Conservation (phyloP, 352 stramenopile genomes). For the Phytophthora pisi region DNA sequence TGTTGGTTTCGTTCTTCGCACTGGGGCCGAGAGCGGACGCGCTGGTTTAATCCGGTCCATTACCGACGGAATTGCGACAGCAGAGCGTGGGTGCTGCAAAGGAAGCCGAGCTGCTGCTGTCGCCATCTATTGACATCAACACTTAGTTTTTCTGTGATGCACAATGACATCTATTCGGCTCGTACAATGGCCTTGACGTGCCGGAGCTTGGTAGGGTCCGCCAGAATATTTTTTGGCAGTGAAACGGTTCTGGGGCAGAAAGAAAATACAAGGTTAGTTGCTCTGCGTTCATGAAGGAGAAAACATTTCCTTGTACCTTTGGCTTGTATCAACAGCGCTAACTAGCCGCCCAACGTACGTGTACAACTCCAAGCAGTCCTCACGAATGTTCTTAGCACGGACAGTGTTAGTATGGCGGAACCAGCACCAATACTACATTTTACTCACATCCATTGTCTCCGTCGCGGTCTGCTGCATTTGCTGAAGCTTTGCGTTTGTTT, state of each 20-base stretch:
- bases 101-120: slow-evolving; percentile 37
- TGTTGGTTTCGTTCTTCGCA: slow-evolving; percentile 55
- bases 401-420: not conserved
- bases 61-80: slow-evolving; percentile 2
- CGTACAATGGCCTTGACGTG: slow-evolving; percentile 76
- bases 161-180: not conserved
- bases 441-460: slow-evolving; percentile 54
- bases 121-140: slow-evolving; percentile 43
- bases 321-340: slow-evolving; percentile 30
- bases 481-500: slow-evolving; percentile 41
- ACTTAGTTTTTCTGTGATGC: not conserved
- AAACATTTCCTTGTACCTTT: slow-evolving; percentile 15
- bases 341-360: slow-evolving; percentile 58
- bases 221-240: slow-evolving; percentile 79
- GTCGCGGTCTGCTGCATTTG: slow-evolving; percentile 43
- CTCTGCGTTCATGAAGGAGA: not conserved
- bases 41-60: slow-evolving; percentile 21
- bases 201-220: slow-evolving; percentile 67
- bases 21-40: slow-evolving; percentile 74
- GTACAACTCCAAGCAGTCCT: slow-evolving; percentile 77
- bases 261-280: slow-evolving; percentile 5
- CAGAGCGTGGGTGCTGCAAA: slow-evolving; percentile 16
- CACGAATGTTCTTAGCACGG: slow-evolving; percentile 54
- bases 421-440: not conserved
- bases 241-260: slow-evolving; percentile 20